Evolutionary conservation across 768 basidiomycete species (phyloP).

Genomic region (Mycena venus): DNA sequence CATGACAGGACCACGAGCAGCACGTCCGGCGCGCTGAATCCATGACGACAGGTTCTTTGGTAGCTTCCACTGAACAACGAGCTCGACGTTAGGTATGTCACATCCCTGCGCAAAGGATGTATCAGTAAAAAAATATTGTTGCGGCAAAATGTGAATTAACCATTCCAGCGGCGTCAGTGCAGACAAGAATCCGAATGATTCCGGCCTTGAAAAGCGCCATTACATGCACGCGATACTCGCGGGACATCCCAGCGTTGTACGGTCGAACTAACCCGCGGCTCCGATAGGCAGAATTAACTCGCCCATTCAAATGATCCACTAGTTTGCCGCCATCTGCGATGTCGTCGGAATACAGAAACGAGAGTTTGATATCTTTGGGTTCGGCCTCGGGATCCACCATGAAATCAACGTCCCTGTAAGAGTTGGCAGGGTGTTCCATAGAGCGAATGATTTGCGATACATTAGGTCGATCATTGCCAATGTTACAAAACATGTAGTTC

Average conservation of each 20-base stretch:
- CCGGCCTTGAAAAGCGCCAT: conserved; percentile 44
- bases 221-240: conserved; percentile 34
- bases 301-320: conserved; percentile 37
- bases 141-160: no score
- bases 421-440: conserved; percentile 48
- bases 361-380: conserved; percentile 34
- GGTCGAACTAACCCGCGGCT: conserved; percentile 38
- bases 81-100: conserved; percentile 46
- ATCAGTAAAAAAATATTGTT: neutral
- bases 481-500: conserved; percentile 35
- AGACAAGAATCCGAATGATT: conserved; percentile 44
- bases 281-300: conserved; percentile 23
- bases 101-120: conserved; percentile 7
- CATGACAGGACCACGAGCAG: conserved; percentile 36
- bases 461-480: no score
- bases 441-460: conserved; percentile 51
- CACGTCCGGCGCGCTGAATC: conserved; percentile 50
- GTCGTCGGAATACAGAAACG: conserved; percentile 50
- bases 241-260: conserved; percentile 41
- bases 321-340: conserved; percentile 41
- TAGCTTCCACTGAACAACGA: conserved; percentile 54
- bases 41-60: conserved; percentile 44
- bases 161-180: conserved; percentile 57
- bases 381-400: conserved; percentile 34
- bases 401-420: conserved; percentile 51